A percentile compares a stretch with the other conserved stretches of the same genome.
Evolutionary conservation across 169 alveolate species (phyloP).

Genomic region (Cryptosporidium andersoni): DNA sequence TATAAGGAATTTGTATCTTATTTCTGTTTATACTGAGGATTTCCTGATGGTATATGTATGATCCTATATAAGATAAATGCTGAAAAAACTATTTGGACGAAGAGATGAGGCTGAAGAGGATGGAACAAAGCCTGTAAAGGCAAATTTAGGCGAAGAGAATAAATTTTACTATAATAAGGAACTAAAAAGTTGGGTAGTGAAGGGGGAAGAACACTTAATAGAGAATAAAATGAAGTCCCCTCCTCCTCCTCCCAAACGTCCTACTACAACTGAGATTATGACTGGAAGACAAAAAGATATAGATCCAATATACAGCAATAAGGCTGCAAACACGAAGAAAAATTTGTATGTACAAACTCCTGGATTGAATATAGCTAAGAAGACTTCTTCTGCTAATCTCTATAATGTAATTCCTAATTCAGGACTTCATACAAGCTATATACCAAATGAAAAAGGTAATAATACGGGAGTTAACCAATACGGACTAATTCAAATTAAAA

Average conservation of each 20-base stretch:
- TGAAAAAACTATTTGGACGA: conserved; percentile 56
- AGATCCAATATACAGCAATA: conserved; percentile 13
- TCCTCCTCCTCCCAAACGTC: conserved; percentile 48
- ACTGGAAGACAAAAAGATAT: conserved; percentile 26
- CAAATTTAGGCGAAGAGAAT: conserved; percentile 64
- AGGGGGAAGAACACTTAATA: conserved; percentile 58
- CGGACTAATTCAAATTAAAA: too few relatives aligned
- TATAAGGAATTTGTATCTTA: too few relatives aligned
- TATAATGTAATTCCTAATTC: conserved; percentile 22
- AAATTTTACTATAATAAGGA: conserved; percentile 54
- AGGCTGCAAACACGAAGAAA: conserved; percentile 2
- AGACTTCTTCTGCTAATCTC: conserved; percentile 3
- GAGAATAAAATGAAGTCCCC: conserved; percentile 55
- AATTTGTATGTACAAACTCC: conserved; percentile 58
- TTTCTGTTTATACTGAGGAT: too few relatives aligned
- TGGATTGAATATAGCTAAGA: conserved; percentile 27
- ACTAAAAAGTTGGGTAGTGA: conserved; percentile 62
- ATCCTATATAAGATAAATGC: neutral
- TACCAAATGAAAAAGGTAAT: too few relatives aligned
- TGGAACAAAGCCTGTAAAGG: conserved; percentile 54
- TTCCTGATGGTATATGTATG: too few relatives aligned
- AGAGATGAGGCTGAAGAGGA: conserved; percentile 59
- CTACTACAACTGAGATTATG: conserved; percentile 42
- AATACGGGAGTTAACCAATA: too few relatives aligned
- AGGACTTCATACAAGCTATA: conserved; percentile 1